Conservation (phyloP, 306 rosid species). For the Casuarina glauca region DNA sequence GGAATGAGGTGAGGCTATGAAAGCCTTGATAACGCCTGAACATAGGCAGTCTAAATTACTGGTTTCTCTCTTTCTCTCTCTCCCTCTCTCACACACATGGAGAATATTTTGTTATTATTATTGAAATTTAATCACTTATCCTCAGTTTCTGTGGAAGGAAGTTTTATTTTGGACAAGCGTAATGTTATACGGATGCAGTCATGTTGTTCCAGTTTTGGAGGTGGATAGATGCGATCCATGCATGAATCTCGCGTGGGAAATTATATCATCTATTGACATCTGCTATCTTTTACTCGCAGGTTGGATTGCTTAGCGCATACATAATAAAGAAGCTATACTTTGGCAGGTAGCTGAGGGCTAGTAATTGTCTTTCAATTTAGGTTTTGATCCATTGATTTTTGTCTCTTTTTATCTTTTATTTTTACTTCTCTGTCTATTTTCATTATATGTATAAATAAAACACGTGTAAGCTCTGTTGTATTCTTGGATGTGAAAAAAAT, state of each 20-base stretch:
- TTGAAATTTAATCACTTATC: not conserved
- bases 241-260: not conserved
- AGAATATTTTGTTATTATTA: not conserved
- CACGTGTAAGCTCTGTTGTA: not conserved
- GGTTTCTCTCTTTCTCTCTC: not conserved
- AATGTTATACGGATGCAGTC: not conserved
- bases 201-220: not conserved
- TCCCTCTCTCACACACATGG: not conserved
- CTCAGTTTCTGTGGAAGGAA: not conserved
- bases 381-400: not conserved
- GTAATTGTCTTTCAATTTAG: not conserved
- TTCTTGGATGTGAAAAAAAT: not conserved
- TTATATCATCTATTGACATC: not conserved
- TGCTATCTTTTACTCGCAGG: slow-evolving; percentile 37
- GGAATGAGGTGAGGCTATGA: slow-evolving; percentile 1
- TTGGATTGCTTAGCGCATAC: slow-evolving; percentile 51
- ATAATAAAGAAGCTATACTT: slow-evolving; percentile 50
- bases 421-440: not conserved
- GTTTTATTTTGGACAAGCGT: not conserved
- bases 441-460: not conserved
- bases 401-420: not conserved
- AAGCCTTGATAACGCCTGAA: not conserved
- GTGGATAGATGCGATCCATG: not conserved
- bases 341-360: slow-evolving; percentile 41
- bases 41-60: not conserved